Conservation (phyloP, 2,329 filamentous ascomycete species). For the Cercospora sp. region DNA sequence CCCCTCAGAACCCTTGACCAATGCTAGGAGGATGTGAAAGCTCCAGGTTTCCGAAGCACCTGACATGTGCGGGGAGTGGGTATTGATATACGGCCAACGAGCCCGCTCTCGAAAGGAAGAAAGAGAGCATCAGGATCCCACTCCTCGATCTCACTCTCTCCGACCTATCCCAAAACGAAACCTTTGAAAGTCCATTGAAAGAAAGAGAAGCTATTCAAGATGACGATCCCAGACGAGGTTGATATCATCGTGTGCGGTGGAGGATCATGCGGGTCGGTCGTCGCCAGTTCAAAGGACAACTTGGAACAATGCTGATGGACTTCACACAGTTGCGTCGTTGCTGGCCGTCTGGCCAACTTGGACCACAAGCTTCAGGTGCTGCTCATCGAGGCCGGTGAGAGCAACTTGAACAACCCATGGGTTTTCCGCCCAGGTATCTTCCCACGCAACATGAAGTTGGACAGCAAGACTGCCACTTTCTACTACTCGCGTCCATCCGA, state of each 20-base stretch:
- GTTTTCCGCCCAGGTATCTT: slow-evolving; percentile 75
- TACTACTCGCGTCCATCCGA: slow-evolving; percentile 76
- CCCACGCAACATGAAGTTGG: slow-evolving; percentile 74
- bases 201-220: slow-evolving; percentile 37
- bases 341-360: slow-evolving; percentile 67
- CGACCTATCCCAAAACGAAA: slow-evolving; percentile 8
- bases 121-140: slow-evolving; percentile 19
- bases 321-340: slow-evolving; percentile 48
- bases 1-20: slow-evolving; percentile 23
- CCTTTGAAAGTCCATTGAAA: slow-evolving; percentile 13
- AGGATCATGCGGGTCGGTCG: slow-evolving; percentile 63
- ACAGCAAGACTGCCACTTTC: slow-evolving; percentile 79
- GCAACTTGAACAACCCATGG: slow-evolving; percentile 75
- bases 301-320: slow-evolving; percentile 34
- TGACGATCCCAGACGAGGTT: slow-evolving; percentile 73
- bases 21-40: slow-evolving; percentile 20
- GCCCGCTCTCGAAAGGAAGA: slow-evolving; percentile 6
- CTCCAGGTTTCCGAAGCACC: slow-evolving; percentile 24
- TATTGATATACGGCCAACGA: slow-evolving; percentile 30
- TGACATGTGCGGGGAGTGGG: slow-evolving; percentile 28
- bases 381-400: slow-evolving; percentile 70
- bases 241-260: slow-evolving; percentile 79
- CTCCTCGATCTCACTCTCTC: slow-evolving; percentile 20
- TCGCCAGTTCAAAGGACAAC: not conserved
- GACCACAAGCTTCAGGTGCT: slow-evolving; percentile 72